A percentile compares a stretch with the other conserved stretches of the same genome.
Evolutionary conservation across 306 rosid genomes (phyloP).

Genomic region (Senna siamea): DNA sequence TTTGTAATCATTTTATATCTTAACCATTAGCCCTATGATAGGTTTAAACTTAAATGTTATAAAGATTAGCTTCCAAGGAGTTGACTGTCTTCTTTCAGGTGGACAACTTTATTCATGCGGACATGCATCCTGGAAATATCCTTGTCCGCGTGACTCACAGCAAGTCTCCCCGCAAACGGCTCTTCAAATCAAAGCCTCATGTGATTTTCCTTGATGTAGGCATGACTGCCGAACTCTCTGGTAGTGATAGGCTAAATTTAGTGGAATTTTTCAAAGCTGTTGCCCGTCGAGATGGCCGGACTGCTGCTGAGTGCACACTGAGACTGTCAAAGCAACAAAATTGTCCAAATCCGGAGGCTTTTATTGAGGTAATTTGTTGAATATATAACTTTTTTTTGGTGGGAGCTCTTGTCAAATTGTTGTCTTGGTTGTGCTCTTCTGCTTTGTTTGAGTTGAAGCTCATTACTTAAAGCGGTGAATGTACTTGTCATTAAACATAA

Average conservation of each 20-base stretch:
- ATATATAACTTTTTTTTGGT: not conserved
- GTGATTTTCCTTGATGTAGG: slow-evolving; percentile 98
- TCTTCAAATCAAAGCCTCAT: slow-evolving; percentile 97
- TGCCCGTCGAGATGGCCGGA: slow-evolving; percentile 93
- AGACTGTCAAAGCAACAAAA: slow-evolving; percentile 85
- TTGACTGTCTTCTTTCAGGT: slow-evolving; percentile 72
- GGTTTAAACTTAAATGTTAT: slow-evolving; percentile 29
- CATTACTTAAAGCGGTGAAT: not conserved
- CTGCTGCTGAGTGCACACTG: slow-evolving; percentile 84
- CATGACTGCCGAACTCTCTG: slow-evolving; percentile 98
- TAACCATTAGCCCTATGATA: slow-evolving; percentile 5
- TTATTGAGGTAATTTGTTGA: slow-evolving; percentile 68
- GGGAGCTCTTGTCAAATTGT: not conserved
- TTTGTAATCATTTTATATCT: slow-evolving; percentile 9
- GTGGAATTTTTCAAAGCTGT: slow-evolving; percentile 94
- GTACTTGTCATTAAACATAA: not conserved
- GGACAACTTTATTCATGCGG: slow-evolving; percentile 99
- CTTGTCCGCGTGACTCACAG: slow-evolving; percentile 79
- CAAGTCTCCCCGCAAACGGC: slow-evolving; percentile 64
- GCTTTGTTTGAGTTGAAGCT: not conserved
- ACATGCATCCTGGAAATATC: slow-evolving; percentile 99
- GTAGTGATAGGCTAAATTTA: slow-evolving; percentile 83
- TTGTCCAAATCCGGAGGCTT: slow-evolving; percentile 95
- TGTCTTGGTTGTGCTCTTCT: not conserved
- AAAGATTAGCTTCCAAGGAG: slow-evolving; percentile 46